Evolutionary conservation across 2,329 filamentous ascomycete species (phyloP).

Genomic region (Hirsutella rhossiliensis): DNA sequence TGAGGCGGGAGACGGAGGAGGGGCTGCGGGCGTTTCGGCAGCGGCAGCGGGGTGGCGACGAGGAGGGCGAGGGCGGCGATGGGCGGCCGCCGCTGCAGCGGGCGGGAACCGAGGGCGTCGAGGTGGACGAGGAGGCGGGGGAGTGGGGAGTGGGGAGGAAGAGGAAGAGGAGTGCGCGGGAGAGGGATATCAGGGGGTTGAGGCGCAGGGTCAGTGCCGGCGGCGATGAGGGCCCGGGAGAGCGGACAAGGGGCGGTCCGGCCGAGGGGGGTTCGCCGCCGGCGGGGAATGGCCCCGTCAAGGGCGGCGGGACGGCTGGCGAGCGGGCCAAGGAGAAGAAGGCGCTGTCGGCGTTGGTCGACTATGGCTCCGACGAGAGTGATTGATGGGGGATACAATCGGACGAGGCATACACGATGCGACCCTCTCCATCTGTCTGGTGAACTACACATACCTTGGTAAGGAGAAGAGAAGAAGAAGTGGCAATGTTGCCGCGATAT

Average conservation of each 20-base stretch:
- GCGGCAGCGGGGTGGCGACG: constrained; percentile 25
- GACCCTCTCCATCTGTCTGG: no score
- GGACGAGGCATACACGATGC: no score
- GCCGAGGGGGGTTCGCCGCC: neutral
- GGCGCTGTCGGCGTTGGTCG: constrained; percentile 30
- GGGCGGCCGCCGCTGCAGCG: constrained; percentile 5
- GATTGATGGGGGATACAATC: constrained; percentile 23
- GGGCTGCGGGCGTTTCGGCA: constrained; percentile 43
- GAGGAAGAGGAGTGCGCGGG: constrained; percentile 24
- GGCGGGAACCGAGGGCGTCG: constrained; percentile 4
- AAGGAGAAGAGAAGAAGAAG: no score
- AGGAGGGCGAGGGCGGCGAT: constrained; percentile 4
- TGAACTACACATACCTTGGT: no score
- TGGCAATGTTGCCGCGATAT: no score
- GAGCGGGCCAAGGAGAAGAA: constrained; percentile 14
- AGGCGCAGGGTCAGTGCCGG: constrained; percentile 9
- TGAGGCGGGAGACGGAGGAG: constrained; percentile 43
- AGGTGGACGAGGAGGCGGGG: constrained; percentile 15
- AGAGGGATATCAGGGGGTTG: constrained; percentile 22
- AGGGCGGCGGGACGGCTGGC: neutral
- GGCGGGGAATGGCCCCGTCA: neutral
- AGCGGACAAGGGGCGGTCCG: neutral
- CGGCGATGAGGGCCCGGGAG: neutral
- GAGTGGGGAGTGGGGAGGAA: constrained; percentile 21
- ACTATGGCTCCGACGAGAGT: constrained; percentile 41